Percentiles rank a stretch among this genome's conserved stretches.
phyloP scores from a whole-genome alignment of 495 filamentous ascomycete genomes.

The Tuber melanosporum region DNA sequence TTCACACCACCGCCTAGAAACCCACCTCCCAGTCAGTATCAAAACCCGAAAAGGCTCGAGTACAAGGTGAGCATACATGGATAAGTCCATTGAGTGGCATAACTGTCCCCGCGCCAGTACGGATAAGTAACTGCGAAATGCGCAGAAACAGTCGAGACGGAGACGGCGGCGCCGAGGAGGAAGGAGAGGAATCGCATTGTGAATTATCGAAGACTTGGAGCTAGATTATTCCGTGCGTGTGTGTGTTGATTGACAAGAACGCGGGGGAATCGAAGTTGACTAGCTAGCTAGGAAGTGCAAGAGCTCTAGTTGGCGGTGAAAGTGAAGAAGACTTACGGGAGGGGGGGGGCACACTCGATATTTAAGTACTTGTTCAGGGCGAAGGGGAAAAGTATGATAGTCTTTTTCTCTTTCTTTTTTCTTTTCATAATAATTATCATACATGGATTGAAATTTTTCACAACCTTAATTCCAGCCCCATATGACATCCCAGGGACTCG shows the following conservation, averaged over 20 bases:
- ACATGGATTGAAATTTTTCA: not conserved
- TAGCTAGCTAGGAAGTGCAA: not conserved
- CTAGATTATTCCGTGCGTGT: not conserved
- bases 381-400: not conserved
- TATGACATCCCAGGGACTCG: slow-evolving; percentile 4
- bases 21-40: not conserved
- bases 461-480: not conserved
- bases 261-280: slow-evolving; percentile 1
- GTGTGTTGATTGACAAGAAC: not conserved
- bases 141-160: slow-evolving; percentile 48
- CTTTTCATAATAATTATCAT: too few relatives aligned
- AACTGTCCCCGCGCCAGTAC: slow-evolving; percentile 52
- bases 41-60: not conserved
- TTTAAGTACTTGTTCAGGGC: slow-evolving; percentile 15
- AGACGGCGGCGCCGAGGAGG: slow-evolving; percentile 41
- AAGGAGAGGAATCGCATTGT: slow-evolving; percentile 27
- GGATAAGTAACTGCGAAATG: slow-evolving; percentile 58
- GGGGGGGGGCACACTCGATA: slow-evolving; percentile 15
- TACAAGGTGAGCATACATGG: slow-evolving; percentile 49
- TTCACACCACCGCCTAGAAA: slow-evolving; percentile 52
- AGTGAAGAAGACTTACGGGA: not conserved
- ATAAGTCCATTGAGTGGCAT: slow-evolving; percentile 52
- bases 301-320: not conserved
- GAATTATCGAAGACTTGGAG: not conserved
- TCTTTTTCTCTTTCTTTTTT: not conserved